A percentile compares a stretch with the other conserved stretches of the same genome.
Conservation (phyloP, 768 basidiomycete species). For the Suillus bovinus region DNA sequence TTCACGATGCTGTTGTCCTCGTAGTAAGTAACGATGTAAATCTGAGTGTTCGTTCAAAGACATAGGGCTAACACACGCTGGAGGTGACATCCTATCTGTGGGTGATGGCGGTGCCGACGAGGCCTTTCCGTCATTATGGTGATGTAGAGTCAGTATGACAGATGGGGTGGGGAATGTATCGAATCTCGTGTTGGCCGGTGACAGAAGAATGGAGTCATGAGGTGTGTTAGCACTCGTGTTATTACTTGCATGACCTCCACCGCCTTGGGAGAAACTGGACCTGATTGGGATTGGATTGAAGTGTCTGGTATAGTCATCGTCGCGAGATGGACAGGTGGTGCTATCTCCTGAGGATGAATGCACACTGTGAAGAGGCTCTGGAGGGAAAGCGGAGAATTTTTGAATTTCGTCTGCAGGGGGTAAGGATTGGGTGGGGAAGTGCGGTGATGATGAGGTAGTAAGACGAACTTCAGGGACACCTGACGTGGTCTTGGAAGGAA, state of each 20-base stretch:
- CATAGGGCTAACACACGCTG: neutral
- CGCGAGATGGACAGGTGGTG: neutral
- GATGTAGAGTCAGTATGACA: constrained; percentile 1
- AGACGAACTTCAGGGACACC: neutral
- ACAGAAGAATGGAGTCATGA: neutral
- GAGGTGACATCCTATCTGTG: neutral
- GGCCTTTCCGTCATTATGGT: neutral
- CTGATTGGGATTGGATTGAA: neutral
- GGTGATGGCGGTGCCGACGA: neutral
- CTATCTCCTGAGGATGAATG: neutral
- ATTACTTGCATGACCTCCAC: neutral
- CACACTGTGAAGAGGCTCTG: neutral
- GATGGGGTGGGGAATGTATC: neutral
- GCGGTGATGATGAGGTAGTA: neutral
- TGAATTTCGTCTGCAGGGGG: neutral
- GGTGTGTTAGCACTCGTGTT: neutral
- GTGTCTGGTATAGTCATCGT: neutral
- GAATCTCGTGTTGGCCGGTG: neutral
- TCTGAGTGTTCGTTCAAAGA: too few relatives aligned
- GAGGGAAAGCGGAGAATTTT: neutral
- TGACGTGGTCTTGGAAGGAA: neutral
- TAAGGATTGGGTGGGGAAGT: neutral
- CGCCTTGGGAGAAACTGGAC: too few relatives aligned
- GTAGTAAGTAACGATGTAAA: neutral
- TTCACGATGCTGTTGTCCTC: neutral